Evolutionary conservation across 1,284 basidiomycete species (phyloP).

Genomic region (Prillingera fragicola): DNA sequence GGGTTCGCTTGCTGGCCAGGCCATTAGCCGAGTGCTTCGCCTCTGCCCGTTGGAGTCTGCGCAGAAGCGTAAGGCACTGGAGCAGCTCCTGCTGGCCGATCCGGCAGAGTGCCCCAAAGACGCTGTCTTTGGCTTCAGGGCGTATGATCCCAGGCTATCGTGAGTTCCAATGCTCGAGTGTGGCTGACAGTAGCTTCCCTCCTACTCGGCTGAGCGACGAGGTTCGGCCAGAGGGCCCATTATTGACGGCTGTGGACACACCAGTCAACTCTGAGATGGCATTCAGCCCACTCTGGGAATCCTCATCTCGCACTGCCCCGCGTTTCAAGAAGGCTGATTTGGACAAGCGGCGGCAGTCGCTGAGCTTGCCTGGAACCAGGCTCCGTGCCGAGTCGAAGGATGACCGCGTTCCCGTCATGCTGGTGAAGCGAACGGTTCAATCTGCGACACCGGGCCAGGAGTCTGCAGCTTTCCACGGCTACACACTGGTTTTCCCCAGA

Average conservation of each 20-base stretch:
- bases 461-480: constrained; percentile 60
- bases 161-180: constrained; percentile 11
- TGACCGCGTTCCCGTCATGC: constrained; percentile 69
- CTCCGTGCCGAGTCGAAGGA: constrained; percentile 65
- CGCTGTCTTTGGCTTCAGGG: constrained; percentile 68
- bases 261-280: background rate
- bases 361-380: constrained; percentile 66
- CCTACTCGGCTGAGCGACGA: constrained; percentile 13
- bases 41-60: constrained; percentile 54
- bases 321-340: constrained; percentile 74
- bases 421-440: constrained; percentile 70
- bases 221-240: background rate
- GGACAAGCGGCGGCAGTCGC: constrained; percentile 69
- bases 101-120: constrained; percentile 63
- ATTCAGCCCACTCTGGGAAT: constrained; percentile 59
- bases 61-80: constrained; percentile 69
- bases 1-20: constrained; percentile 72
- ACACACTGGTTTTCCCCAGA: constrained; percentile 72
- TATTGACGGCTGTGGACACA: background rate
- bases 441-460: constrained; percentile 7
- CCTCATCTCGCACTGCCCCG: constrained; percentile 57
- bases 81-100: constrained; percentile 57
- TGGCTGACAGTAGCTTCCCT: constrained; percentile 23
- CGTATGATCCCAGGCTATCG: constrained; percentile 61
- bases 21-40: constrained; percentile 66